Base-by-base conservation (phyloP, 768 basidiomycete genomes). In the Macrolepiota fuliginosa region DNA sequence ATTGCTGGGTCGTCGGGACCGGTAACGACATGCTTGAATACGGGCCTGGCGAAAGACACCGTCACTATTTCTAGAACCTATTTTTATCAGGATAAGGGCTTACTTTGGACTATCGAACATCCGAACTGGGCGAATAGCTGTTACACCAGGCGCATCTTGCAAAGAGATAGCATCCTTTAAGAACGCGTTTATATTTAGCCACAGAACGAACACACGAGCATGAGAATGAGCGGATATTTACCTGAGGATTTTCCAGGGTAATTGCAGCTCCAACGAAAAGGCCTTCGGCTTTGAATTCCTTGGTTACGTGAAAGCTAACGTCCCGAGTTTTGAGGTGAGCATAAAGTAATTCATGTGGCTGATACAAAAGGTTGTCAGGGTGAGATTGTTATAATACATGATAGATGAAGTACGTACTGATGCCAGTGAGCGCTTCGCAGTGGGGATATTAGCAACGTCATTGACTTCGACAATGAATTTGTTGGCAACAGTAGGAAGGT, bases 241-340 rank as follows among this genome's bases (percentile, higher is more conserved):
- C 73, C 64, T 71, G 70, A 10, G 71, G 58, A 65, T 74, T 69
- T 64, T 72, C 68, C 37, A 89, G 65, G 19, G 79, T 79, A 54
- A 89, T 65, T 40, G 83, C 77, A 29, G 83, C 87, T 4, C 88
- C 88, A 29, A 84, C 72, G 67, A 90, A 88, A 12, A 90, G 62
- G 0, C 79, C 82, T 3, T 75, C 72, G 0, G 77, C 66, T 56
- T 86, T 76, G 73, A 79, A 90, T 64, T 83, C 83, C 64, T 77
- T 80, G 56, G 77, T 73, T 10, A 86, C 79, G 22, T 78, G 66
- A 63, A 83, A 82, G 1, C 67, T 63, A 22, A 85, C 73, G 13
- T 69, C 75, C 19, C 82, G 77, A 64, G 77, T 76, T 64, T 72
- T 74, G 54, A 85, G 66, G 37, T 71, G 74, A 7, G 70, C 69